Conservation (phyloP, 331 rosid species). For the Rhamnella rubrinervis region DNA sequence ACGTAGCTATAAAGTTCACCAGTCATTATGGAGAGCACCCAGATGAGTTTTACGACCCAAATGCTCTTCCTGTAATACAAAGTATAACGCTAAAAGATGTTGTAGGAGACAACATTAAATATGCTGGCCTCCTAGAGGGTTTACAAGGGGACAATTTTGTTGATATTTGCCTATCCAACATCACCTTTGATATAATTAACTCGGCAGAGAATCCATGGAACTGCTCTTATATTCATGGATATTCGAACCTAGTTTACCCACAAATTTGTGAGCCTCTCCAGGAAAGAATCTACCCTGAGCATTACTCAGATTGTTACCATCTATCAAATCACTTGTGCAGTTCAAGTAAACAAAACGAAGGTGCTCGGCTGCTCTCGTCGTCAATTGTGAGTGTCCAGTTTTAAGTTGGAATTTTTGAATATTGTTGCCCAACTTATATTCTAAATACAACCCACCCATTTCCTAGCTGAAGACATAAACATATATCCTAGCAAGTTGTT, state of each 20-base stretch:
- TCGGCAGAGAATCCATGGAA: slow-evolving; percentile 63
- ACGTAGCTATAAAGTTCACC: slow-evolving; percentile 58
- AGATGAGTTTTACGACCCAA: slow-evolving; percentile 50
- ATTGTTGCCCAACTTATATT: slow-evolving; percentile 25
- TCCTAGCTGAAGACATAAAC: slow-evolving; percentile 21
- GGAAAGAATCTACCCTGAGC: slow-evolving; percentile 55
- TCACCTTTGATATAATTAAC: slow-evolving; percentile 35
- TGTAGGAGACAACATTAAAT: slow-evolving; percentile 43
- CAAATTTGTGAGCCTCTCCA: slow-evolving; percentile 55
- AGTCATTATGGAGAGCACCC: slow-evolving; percentile 74
- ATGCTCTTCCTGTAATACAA: slow-evolving; percentile 57
- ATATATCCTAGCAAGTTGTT: slow-evolving; percentile 31
- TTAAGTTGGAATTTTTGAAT: slow-evolving; percentile 43
- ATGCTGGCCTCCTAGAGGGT: slow-evolving; percentile 69
- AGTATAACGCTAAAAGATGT: slow-evolving; percentile 56
- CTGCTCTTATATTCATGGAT: slow-evolving; percentile 65
- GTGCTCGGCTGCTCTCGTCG: slow-evolving; percentile 52
- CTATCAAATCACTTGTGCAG: slow-evolving; percentile 33
- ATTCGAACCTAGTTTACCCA: slow-evolving; percentile 57
- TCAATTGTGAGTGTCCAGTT: slow-evolving; percentile 48
- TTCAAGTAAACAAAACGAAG: slow-evolving; percentile 38
- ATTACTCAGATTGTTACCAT: slow-evolving; percentile 64
- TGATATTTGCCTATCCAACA: slow-evolving; percentile 60
- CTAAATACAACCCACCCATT: slow-evolving; percentile 37
- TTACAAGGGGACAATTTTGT: slow-evolving; percentile 57